phyloP scores from a whole-genome alignment of 2,329 filamentous ascomycete genomes.

The Claviceps lovelessii region DNA sequence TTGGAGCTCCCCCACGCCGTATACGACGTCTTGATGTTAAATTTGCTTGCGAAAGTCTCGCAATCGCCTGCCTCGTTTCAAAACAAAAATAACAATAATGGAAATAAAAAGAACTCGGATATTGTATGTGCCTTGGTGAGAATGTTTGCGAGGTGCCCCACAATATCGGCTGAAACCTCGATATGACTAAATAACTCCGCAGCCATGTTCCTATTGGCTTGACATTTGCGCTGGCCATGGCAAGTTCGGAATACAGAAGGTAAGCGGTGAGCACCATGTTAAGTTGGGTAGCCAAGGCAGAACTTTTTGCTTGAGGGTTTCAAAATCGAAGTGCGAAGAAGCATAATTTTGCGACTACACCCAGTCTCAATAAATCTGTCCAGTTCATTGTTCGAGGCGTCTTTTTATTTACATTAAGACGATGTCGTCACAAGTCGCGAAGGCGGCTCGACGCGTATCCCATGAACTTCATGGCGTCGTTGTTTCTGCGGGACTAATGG shows the following conservation, averaged over 20 bases:
- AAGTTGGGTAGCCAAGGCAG: neutral
- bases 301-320: neutral
- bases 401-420: neutral
- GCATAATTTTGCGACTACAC: neutral
- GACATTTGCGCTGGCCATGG: neutral
- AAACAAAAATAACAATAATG: neutral
- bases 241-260: neutral
- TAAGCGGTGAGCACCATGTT: neutral
- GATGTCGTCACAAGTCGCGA: slow-evolving; percentile 29
- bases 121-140: neutral
- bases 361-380: neutral
- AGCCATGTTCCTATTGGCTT: neutral
- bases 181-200: neutral
- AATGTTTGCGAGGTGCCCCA: slow-evolving; percentile 1
- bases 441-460: slow-evolving; percentile 29
- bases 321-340: neutral
- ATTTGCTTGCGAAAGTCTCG: neutral
- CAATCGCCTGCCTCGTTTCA: neutral
- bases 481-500: slow-evolving; percentile 62
- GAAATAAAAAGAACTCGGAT: neutral
- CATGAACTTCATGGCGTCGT: slow-evolving; percentile 53
- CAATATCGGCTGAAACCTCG: neutral
- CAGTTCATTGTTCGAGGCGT: neutral
- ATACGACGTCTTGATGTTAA: neutral
- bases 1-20: neutral